Evolutionary conservation across 2,329 filamentous ascomycete species (phyloP).

Genomic region (Trichoderma afroharzianum): DNA sequence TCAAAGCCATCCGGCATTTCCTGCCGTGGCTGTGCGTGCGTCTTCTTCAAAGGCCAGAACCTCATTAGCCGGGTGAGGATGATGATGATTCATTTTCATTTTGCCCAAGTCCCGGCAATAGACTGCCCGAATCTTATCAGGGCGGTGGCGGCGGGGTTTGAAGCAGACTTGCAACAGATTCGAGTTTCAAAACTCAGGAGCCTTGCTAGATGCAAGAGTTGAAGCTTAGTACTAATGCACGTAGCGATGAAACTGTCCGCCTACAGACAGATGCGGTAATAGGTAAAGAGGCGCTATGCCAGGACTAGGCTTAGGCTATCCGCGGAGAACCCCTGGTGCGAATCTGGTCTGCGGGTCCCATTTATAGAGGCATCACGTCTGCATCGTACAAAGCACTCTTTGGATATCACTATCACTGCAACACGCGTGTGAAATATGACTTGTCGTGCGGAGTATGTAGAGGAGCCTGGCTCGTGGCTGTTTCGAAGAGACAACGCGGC

Average conservation of each 20-base stretch:
- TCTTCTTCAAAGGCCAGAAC: neutral
- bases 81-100: neutral
- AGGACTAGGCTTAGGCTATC: neutral
- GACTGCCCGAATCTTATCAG: neutral
- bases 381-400: neutral
- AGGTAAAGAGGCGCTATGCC: neutral
- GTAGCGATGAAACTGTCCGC: neutral
- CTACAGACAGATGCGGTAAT: neutral
- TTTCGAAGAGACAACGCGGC: neutral
- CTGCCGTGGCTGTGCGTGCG: neutral
- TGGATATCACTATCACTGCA: neutral
- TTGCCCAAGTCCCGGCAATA: neutral
- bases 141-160: constrained; percentile 32
- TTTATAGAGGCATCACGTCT: neutral
- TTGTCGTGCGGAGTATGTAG: neutral
- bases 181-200: constrained; percentile 40
- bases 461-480: neutral
- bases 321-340: constrained; percentile 12
- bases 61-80: neutral
- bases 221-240: constrained; percentile 1
- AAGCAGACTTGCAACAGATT: constrained; percentile 47
- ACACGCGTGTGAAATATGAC: neutral
- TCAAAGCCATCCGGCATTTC: neutral
- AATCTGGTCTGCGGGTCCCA: neutral
- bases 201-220: constrained; percentile 18